Evolutionary conservation across 192 early-diverging fungal species (phyloP), one percentile per base, ranked within the genome.

Genomic region (Rhizoclosmatium globosum): DNA sequence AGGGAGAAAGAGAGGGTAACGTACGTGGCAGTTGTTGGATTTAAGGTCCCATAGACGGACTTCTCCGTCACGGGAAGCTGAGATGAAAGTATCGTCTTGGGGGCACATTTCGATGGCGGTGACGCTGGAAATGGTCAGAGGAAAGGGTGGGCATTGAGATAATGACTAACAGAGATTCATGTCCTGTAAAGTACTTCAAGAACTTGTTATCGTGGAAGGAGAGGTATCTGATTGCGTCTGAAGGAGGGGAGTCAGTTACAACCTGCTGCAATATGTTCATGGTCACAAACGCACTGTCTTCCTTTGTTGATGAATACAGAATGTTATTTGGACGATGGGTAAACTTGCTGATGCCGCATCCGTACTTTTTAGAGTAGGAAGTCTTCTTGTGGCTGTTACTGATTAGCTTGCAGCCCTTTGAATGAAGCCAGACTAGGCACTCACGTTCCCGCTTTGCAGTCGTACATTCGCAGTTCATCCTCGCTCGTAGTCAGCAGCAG

Each of bases 131-230:
- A 42, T 3, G 15, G 11, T 39, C 31, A 76, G 11, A 78, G 23
- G 9, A 13, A 64, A 58, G 78, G 21, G 17, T 39, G 15, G 6
- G 66, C 2, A 64, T 19, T 23, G 7, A 67, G 23, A 19, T 13
- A 44, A 21, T 19, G 19, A 47, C 77, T 50, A 87, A 93, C 93
- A 82, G 88, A 64, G 82, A 87, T 44, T 81, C 88, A 78, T 99
- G 98, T 2, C 95, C 98, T 31, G 86, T 85, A 85, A 99, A 99
- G 81, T 99, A 99, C 45, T 92, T 84, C 47, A 99, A 87, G 77
- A 93, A 99, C 83, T 94, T 92, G 85, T 99, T 99, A 45, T 96
- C 96, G 74, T 97, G 94, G n/a, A 94, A 81, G 21, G 95, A 97
- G 47, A 98, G 84, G 82, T 98, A 99, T 76, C 98, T 85, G 46